Base-by-base conservation (phyloP, 148 eudicot species). In the Rheum nobile region DNA sequence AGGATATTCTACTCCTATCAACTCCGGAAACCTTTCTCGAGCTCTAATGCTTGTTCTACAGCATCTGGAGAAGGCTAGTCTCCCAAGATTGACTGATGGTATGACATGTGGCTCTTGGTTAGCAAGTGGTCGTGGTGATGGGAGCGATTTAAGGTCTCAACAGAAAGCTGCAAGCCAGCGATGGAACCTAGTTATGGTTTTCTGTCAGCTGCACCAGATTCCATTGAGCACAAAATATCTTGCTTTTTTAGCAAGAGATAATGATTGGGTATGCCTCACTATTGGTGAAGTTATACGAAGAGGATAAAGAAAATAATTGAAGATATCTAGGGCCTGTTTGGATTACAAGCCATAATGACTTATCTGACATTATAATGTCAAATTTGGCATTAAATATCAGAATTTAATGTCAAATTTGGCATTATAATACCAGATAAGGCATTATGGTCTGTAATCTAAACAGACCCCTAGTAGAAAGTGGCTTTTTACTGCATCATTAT, bases 71-170 rank as follows among this genome's bases (percentile, higher is more conserved):
- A 94, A 88, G 79, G 89, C 87, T 32, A 86, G 96, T 83, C 87
- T 94, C 73, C 88, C 93, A 43, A 34, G 52, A 57, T 74, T 82
- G 73, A 63, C 75, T 72, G 85, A 85, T 82, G 88, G 81, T 74
- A 78, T 79, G 84, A 91, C 97, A 73, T 94, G 97, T 78, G 98
- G 98, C 63, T 86, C 86, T 67, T 94, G 98, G 98, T 82, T 94
- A 80, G 74, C 82, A 76, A 89, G 76, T 72, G 98, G 97, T 29
- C 80, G 78, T 73, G 97, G 95, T 78, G 96, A 94, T 85, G 98
- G 98, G 83, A 79, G 85, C 47, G 96, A 89, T 42, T 85, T 94
- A 77, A 88, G 98, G 80, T 88, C 90, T 77, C 92, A 86, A 74
- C 98, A 94, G 78, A 94, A 91, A 80, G 80, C 83, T 84, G 87